phyloP scores from a whole-genome alignment of 106 monocot species.

The Narthecium ossifragum region DNA sequence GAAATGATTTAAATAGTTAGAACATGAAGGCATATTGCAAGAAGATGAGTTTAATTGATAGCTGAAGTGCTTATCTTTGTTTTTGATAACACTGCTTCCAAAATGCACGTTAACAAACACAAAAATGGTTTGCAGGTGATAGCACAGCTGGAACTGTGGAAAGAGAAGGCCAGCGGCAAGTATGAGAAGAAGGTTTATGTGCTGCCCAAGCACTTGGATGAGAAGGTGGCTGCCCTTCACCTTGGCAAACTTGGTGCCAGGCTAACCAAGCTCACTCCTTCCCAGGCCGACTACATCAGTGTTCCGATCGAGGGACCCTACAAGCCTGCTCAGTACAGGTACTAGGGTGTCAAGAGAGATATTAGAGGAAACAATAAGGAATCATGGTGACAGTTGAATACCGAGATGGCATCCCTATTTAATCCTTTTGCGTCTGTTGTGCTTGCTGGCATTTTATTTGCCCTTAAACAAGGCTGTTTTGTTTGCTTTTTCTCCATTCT shows the following conservation, averaged over 20 bases:
- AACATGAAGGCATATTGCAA: too few relatives aligned
- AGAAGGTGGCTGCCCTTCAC: slow-evolving; percentile 87
- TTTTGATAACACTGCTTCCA: too few relatives aligned
- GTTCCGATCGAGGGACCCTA: slow-evolving; percentile 68
- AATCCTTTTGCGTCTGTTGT: too few relatives aligned
- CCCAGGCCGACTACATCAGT: slow-evolving; percentile 72
- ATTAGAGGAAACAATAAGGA: neutral
- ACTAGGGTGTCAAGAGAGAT: slow-evolving; percentile 23
- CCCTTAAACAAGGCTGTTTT: neutral
- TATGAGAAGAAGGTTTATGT: slow-evolving; percentile 93
- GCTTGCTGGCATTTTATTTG: neutral
- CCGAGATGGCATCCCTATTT: too few relatives aligned
- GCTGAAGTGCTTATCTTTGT: too few relatives aligned
- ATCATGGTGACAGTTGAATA: too few relatives aligned
- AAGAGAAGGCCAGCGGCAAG: slow-evolving; percentile 63
- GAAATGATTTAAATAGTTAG: too few relatives aligned
- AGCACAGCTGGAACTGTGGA: slow-evolving; percentile 87
- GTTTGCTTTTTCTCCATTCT: neutral
- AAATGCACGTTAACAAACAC: too few relatives aligned
- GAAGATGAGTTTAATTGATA: too few relatives aligned
- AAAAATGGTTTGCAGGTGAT: slow-evolving; percentile 47
- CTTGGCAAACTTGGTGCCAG: slow-evolving; percentile 73
- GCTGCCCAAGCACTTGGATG: slow-evolving; percentile 80
- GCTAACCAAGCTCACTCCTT: slow-evolving; percentile 60
- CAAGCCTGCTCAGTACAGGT: slow-evolving; percentile 81